Conservation (phyloP, 495 filamentous ascomycete species). For the Neurospora sp. region DNA sequence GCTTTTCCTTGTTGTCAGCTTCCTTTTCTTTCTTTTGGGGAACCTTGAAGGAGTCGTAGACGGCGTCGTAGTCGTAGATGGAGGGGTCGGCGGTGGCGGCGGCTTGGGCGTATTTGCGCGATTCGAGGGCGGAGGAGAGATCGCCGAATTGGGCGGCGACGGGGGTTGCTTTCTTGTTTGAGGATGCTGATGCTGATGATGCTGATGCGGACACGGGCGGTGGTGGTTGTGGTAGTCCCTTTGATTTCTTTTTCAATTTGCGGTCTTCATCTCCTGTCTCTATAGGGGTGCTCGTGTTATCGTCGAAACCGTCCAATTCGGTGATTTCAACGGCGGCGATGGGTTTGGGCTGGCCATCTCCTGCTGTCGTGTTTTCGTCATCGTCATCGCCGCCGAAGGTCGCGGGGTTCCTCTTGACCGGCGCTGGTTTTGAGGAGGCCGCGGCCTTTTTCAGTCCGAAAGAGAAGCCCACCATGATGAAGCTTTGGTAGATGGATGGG, state of each 20-base stretch:
- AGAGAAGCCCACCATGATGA: conserved; percentile 27
- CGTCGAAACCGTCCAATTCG: conserved; percentile 11
- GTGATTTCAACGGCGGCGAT: conserved; percentile 11
- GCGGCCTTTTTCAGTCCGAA: conserved; percentile 27
- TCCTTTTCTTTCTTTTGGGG: conserved; percentile 29
- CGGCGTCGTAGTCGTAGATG: conserved; percentile 69
- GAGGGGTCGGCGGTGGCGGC: conserved; percentile 52
- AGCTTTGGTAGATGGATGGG: not conserved
- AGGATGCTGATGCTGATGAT: not conserved
- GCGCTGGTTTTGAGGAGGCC: conserved; percentile 8
- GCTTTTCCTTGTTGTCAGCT: conserved; percentile 35
- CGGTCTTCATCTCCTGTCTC: not conserved
- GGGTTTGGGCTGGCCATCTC: conserved; percentile 6
- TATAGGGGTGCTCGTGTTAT: not conserved
- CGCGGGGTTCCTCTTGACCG: conserved; percentile 11
- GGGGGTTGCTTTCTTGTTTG: not conserved
- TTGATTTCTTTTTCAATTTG: conserved; percentile 1
- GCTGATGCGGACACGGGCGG: conserved; percentile 2
- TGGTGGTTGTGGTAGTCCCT: conserved; percentile 29
- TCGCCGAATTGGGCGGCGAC: conserved; percentile 34
- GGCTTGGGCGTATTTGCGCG: conserved; percentile 44
- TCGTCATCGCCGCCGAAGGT: conserved; percentile 19
- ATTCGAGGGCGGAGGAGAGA: conserved; percentile 43
- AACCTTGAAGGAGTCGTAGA: conserved; percentile 55
- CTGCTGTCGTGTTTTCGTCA: conserved; percentile 10